These are phyloP conservation scores for Stygiomarasmius scandens DNA, from an alignment of 1,284 basidiomycete species.

Conservation along the genomic window DNA sequence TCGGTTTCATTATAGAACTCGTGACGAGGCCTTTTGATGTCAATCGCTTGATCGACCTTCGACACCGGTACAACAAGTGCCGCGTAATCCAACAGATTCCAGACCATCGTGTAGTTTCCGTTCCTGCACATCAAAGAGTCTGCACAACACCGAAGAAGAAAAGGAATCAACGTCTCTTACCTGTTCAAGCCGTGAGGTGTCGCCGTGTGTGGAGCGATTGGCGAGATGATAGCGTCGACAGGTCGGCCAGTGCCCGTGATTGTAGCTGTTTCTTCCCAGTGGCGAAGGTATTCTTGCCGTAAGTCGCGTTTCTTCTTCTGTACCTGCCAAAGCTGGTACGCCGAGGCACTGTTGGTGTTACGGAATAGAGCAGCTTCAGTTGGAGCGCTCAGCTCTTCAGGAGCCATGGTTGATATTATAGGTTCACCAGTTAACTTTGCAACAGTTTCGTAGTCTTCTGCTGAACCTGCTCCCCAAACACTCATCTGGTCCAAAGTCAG, in stretches of 20 bases:
- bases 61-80: constrained; percentile 70
- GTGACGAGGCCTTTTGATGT: constrained; percentile 43
- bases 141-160: background rate
- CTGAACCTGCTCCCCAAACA: constrained; percentile 46
- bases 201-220: constrained; percentile 53
- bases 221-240: constrained; percentile 65
- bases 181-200: constrained; percentile 45
- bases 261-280: constrained; percentile 55
- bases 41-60: constrained; percentile 52
- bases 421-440: constrained; percentile 52
- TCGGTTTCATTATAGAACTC: constrained; percentile 52
- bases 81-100: constrained; percentile 73
- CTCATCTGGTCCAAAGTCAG: constrained; percentile 29
- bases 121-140: constrained; percentile 32
- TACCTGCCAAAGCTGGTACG: constrained; percentile 60
- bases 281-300: constrained; percentile 53
- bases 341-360: constrained; percentile 31
- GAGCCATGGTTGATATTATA: constrained; percentile 49
- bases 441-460: constrained; percentile 45
- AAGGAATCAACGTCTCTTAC: background rate
- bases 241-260: constrained; percentile 62
- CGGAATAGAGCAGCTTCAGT: constrained; percentile 22
- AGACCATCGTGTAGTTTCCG: constrained; percentile 60
- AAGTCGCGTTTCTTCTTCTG: constrained; percentile 48
- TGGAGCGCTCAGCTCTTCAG: constrained; percentile 28